Evolutionary conservation across 2,329 filamentous ascomycete species (phyloP).

Genomic region (Ascocoryne sarcoides): DNA sequence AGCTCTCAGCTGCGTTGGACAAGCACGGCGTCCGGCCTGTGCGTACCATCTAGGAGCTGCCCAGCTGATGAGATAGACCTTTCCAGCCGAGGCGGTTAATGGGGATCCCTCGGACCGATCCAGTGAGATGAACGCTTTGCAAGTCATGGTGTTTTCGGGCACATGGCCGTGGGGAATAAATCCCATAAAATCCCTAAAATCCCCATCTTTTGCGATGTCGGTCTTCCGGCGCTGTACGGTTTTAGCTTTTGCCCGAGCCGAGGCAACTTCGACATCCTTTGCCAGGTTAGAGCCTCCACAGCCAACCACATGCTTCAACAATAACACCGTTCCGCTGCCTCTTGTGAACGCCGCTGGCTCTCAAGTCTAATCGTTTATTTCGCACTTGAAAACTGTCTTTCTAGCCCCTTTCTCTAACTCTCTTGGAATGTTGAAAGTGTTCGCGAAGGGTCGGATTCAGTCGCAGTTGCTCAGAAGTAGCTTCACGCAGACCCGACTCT

Average conservation of each 20-base stretch:
- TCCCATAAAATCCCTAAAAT: too few species aligned
- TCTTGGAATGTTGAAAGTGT: constrained; percentile 29
- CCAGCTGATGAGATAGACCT: too few species aligned
- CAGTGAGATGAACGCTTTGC: constrained; percentile 10
- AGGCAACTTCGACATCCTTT: constrained; percentile 1
- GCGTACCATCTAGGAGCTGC: too few species aligned
- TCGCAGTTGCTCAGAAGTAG: constrained; percentile 26
- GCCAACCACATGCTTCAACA: neutral
- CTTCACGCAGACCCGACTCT: constrained; percentile 19
- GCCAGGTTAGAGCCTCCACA: neutral
- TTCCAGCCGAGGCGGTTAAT: neutral
- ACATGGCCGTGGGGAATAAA: neutral
- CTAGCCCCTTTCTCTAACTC: constrained; percentile 9
- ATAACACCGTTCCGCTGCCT: neutral
- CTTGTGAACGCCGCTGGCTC: constrained; percentile 2
- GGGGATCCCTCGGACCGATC: constrained; percentile 14
- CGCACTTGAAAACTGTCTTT: neutral
- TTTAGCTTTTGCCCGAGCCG: neutral
- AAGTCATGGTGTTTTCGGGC: constrained; percentile 5
- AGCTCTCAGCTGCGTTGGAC: too few species aligned
- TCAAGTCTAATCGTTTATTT: constrained; percentile 5
- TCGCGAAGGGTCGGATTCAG: constrained; percentile 26
- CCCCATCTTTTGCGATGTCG: too few species aligned
- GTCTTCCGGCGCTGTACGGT: too few species aligned
- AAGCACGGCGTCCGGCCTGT: too few species aligned